Evolutionary conservation across 306 rosid genomes (phyloP).

Genomic region (Astragalus membranaceus): DNA sequence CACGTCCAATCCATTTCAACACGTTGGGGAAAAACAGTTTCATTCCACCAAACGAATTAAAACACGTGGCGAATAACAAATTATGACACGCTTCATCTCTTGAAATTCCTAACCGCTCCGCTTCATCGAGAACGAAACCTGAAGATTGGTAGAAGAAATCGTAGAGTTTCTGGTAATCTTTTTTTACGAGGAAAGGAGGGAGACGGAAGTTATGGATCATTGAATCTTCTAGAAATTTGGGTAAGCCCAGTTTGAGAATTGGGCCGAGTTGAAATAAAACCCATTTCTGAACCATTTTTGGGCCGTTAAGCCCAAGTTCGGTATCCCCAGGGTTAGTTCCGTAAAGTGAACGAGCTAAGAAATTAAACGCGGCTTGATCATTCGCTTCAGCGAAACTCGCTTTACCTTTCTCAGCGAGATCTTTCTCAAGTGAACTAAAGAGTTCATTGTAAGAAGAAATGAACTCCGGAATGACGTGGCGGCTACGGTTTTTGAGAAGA

Average conservation of each 20-base stretch:
- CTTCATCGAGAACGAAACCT: conserved; percentile 53
- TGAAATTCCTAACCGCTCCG: conserved; percentile 60
- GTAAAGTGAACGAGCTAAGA: conserved; percentile 48
- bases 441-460: conserved; percentile 37
- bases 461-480: conserved; percentile 65
- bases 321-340: conserved; percentile 49
- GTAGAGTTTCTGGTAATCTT: conserved; percentile 64
- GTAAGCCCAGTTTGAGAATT: conserved; percentile 54
- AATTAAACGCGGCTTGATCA: conserved; percentile 83
- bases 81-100: conserved; percentile 91
- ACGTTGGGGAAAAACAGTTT: conserved; percentile 70
- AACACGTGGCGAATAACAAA: conserved; percentile 73
- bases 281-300: conserved; percentile 69
- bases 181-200: conserved; percentile 42
- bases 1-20: conserved; percentile 69
- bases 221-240: conserved; percentile 49
- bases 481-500: conserved; percentile 56
- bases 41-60: conserved; percentile 82
- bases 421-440: conserved; percentile 41
- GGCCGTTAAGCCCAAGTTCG: conserved; percentile 60
- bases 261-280: conserved; percentile 74
- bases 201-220: conserved; percentile 53
- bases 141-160: conserved; percentile 70
- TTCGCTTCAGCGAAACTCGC: conserved; percentile 50
- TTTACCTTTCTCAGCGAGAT: conserved; percentile 46